Evolutionary conservation across 139 green algal species (phyloP).

Genomic region (Zygnema circumcarinatum): DNA sequence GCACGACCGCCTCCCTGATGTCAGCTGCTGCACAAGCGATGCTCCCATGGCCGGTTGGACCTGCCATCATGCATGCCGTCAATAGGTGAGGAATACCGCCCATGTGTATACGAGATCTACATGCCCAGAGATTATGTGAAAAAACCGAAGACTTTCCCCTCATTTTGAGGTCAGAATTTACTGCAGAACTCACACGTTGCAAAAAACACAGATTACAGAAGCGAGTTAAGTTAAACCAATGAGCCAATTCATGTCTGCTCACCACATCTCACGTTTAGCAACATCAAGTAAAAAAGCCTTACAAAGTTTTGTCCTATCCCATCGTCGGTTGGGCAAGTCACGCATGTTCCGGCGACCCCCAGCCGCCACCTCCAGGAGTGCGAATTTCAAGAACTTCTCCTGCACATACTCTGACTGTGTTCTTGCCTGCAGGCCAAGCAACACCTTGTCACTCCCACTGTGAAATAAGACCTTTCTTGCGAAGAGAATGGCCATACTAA

Average conservation of each 20-base stretch:
- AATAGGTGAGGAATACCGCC: background rate
- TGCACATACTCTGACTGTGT: background rate
- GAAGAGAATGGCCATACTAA: background rate
- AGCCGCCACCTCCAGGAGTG: constrained; percentile 29
- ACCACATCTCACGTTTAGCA: too few species aligned
- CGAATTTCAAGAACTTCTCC: background rate
- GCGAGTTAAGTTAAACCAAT: background rate
- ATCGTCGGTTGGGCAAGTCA: too few species aligned
- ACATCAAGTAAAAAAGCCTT: too few species aligned
- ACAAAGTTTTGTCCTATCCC: too few species aligned
- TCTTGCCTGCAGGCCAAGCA: constrained; percentile 9
- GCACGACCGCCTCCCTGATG: too few species aligned
- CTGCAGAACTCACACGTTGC: background rate
- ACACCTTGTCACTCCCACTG: background rate
- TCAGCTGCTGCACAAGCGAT: background rate
- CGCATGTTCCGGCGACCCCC: background rate
- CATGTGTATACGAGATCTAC: background rate
- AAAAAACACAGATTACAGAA: background rate
- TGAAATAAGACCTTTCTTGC: background rate
- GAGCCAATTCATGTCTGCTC: too few species aligned
- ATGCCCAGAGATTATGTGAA: background rate
- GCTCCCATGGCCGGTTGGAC: background rate
- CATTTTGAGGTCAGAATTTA: background rate
- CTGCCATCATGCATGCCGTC: background rate
- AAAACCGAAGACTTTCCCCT: background rate